Evolutionary conservation across 345 rosid genomes (phyloP), one percentile per base, ranked within the genome.

Genomic region (Lepidium africanum): DNA sequence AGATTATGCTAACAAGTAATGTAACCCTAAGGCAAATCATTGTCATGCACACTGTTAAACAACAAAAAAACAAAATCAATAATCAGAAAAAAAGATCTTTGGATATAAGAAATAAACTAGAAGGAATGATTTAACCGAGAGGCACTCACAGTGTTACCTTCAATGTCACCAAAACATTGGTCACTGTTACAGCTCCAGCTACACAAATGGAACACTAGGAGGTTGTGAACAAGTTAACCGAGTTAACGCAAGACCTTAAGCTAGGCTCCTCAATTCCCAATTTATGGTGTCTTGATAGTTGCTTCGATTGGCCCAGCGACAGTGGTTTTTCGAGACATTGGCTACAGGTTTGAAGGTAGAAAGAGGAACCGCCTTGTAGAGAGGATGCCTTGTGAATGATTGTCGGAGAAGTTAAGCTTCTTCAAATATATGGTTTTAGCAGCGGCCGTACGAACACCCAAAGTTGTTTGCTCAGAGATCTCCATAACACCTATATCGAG

Each of bases 341-440:
- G 76, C 85, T 87, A 15, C 92, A 73, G 67, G 85, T 87, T 84
- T 87, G 81, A 21, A 87, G 87, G 65, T 81, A 83, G 46, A 70
- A 78, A 33, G n/a, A n/a, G n/a, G 92, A 75, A 46, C 56, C 52
- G 8, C 13, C 63, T 0, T 63, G 33, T 9, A 63, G 9, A 37
- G 56, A 13, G 19, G 63, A 43, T 9, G 52, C 75, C 27, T 21
- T 4, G 4, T 25, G 27, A 25, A 2, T 25, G 4, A 0, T 25
- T 3, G 30, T 67, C 32, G 53, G 72, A 73, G 48, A 61, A 73
- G 10, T 63, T 65, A 5, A 79, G 77, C 33, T 72, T 65, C 69
- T 75, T 67, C 47, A 21, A 21, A 21, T 21, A 21, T 21, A 21
- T 2, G 23, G 23, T 21, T 21, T 21, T 21, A 21, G 1, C 2